Conservation (phyloP, 208 protist species). For the Blechomonas ayalai region DNA sequence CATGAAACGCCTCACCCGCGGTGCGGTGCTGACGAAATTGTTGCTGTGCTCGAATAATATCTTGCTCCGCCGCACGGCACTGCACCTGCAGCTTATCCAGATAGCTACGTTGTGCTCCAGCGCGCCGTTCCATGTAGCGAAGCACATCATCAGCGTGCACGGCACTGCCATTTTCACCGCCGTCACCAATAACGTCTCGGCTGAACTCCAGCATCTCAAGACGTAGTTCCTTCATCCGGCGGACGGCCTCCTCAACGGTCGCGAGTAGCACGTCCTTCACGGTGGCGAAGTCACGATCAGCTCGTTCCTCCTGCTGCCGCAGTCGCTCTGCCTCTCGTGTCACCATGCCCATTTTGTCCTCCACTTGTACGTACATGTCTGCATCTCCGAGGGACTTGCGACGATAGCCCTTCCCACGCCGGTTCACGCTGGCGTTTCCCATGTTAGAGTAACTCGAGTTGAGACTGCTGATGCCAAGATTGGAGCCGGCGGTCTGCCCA, state of each 20-base stretch:
- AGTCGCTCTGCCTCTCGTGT: slow-evolving; percentile 44
- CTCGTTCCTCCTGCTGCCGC: slow-evolving; percentile 31
- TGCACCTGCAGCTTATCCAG: slow-evolving; percentile 87
- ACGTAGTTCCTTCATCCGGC: slow-evolving; percentile 62
- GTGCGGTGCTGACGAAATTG: slow-evolving; percentile 86
- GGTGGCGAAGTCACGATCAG: slow-evolving; percentile 37
- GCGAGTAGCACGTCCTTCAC: slow-evolving; percentile 51
- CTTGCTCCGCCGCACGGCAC: slow-evolving; percentile 57
- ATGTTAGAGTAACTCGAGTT: no score
- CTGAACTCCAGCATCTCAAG: slow-evolving; percentile 66
- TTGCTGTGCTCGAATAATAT: slow-evolving; percentile 74
- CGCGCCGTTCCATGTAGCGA: slow-evolving; percentile 72
- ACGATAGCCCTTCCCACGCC: slow-evolving; percentile 47
- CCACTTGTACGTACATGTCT: slow-evolving; percentile 45
- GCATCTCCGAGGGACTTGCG: slow-evolving; percentile 24
- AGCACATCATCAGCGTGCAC: slow-evolving; percentile 80
- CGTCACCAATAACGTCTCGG: slow-evolving; percentile 46
- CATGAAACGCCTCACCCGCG: slow-evolving; percentile 89
- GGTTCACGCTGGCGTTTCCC: slow-evolving; percentile 1
- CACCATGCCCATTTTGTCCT: slow-evolving; percentile 70
- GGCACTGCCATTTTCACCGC: slow-evolving; percentile 6
- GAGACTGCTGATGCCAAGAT: not conserved
- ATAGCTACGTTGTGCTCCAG: slow-evolving; percentile 54
- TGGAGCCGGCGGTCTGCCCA: slow-evolving; percentile 1
- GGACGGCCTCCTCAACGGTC: slow-evolving; percentile 68